These are phyloP conservation scores for Diplocarpon rosae DNA, from an alignment of 2,329 filamentous ascomycete genomes.

Conservation along the genomic window DNA sequence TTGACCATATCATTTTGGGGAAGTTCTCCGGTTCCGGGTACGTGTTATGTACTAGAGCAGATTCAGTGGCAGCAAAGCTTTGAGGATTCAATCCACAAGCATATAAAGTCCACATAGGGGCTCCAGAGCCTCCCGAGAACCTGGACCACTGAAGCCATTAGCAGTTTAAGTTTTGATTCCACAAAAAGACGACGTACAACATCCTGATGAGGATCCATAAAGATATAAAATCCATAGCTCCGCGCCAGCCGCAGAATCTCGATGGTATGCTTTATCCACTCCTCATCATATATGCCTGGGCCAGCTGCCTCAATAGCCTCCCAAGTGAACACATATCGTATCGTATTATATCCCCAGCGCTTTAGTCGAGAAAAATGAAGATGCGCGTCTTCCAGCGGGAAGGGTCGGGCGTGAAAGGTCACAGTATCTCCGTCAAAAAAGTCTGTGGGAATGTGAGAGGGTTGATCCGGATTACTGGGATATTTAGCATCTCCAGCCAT, in stretches of 20 bases:
- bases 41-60: conserved; percentile 89
- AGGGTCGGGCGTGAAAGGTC: conserved; percentile 79
- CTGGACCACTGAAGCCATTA: conserved; percentile 61
- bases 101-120: conserved; percentile 95
- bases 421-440: conserved; percentile 94
- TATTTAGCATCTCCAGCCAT: conserved; percentile 84
- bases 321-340: conserved; percentile 97
- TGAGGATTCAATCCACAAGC: conserved; percentile 84
- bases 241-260: conserved; percentile 73
- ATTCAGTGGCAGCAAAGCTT: conserved; percentile 76
- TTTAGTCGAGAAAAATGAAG: conserved; percentile 77
- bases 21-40: conserved; percentile 76
- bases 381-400: conserved; percentile 71
- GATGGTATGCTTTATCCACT: conserved; percentile 87
- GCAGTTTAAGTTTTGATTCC: conserved; percentile 6
- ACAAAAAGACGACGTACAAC: conserved; percentile 48
- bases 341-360: conserved; percentile 89
- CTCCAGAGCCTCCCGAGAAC: conserved; percentile 86
- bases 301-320: conserved; percentile 93
- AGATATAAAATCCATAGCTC: conserved; percentile 86
- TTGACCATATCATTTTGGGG: conserved; percentile 99
- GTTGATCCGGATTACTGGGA: conserved; percentile 68
- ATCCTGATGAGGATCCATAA: conserved; percentile 98
- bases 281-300: conserved; percentile 85
- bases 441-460: conserved; percentile 63